These are phyloP conservation scores for Erodium moschatum DNA, from an alignment of 441 rosid species.

Conservation along the genomic window DNA sequence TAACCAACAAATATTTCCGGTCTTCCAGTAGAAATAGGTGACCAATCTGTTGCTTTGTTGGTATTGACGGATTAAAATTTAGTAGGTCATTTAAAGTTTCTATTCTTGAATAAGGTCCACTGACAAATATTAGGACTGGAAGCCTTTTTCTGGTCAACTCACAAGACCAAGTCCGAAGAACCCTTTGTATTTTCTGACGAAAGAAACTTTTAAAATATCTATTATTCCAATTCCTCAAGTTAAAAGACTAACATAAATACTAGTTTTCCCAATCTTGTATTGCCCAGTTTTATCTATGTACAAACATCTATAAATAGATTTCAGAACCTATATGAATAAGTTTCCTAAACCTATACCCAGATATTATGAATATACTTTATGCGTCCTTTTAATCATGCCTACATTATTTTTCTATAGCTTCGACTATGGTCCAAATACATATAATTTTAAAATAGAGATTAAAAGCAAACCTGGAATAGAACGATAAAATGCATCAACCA, in stretches of 20 bases:
- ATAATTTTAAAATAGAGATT: neutral
- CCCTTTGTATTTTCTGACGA: neutral
- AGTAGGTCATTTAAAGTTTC: neutral
- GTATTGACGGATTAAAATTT: neutral
- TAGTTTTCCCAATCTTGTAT: neutral
- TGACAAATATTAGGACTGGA: neutral
- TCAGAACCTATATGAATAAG: neutral
- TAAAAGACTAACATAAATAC: neutral
- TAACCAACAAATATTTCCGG: neutral
- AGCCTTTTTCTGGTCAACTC: neutral
- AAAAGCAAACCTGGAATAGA: conserved; percentile 1
- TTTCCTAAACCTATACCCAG: neutral
- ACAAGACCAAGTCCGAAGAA: neutral
- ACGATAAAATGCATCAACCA: neutral
- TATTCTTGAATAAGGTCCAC: neutral
- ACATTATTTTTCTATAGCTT: neutral
- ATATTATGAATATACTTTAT: neutral
- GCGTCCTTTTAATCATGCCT: neutral
- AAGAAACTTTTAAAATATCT: neutral
- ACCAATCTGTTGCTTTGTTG: neutral
- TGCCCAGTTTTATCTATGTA: neutral
- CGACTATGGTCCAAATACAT: neutral
- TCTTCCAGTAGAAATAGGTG: neutral
- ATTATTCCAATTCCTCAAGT: neutral
- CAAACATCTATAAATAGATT: neutral